Base-by-base conservation (phyloP, 2,329 filamentous ascomycete genomes). In the Arthrobotrys entomopaga region DNA sequence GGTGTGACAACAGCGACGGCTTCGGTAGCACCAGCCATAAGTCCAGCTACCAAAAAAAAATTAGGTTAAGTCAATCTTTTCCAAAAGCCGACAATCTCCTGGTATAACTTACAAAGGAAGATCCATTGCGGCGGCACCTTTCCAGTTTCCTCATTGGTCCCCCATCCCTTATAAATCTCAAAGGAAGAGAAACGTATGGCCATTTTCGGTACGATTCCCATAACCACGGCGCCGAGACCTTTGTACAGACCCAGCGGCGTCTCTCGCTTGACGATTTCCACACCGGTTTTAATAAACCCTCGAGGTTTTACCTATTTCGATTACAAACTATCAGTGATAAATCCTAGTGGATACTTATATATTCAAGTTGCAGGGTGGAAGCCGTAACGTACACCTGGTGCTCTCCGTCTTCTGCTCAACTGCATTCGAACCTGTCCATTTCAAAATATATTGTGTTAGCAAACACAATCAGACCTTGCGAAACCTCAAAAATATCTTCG, bases 131-230 rank as follows among this genome's bases (percentile, higher is more conserved):
- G 90, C 29, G 87, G 88, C 54, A 97, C 86, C 29, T 81, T 80
- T 49, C 92, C 91, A 1, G 88, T 88, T 66, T 88, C 80, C 77
- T 87, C 83, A 81, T 92, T 86, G 49, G 91, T 89, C 22, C 97
- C 77, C 56, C 90, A 76, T 81, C 92, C 89, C 87, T 98, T 98
- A 84, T 98, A 99, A 81, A 87, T 88, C 82, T 98, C 95, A 83
- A 98, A 99, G 65, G 92, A 96, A 54, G 94, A 97, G 84, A 99
- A 99, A 43, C 95, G 91, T 81, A 98, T 99, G 75, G 95, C 95
- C 95, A 99, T 99, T 84, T 99, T 99, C 65, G 95, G 95, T 20
- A 99, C 88, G 82, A 99, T 99, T 78, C 95, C 95, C 22, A 93
- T 97, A 71, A 98, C 82, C 48, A 99, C 95, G 65, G 95, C 95